Evolutionary conservation across 495 filamentous ascomycete genomes (phyloP).

Genomic region (Aspergillus taichungensis): DNA sequence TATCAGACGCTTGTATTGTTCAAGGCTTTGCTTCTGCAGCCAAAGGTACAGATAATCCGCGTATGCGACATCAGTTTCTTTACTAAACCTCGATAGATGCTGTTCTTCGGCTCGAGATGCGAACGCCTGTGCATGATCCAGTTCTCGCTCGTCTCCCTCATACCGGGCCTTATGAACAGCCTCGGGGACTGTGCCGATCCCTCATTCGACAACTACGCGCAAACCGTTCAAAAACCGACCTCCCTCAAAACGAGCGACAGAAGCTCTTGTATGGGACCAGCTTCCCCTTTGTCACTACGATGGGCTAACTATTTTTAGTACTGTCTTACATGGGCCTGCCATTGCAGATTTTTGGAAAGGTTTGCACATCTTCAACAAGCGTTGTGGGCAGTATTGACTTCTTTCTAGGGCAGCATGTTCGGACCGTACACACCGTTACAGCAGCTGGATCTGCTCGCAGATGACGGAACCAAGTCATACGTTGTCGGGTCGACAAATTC

Average conservation of each 20-base stretch:
- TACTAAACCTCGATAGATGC: constrained; percentile 56
- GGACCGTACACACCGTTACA: constrained; percentile 95
- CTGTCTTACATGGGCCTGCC: constrained; percentile 91
- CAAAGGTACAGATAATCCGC: constrained; percentile 56
- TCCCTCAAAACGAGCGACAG: constrained; percentile 88
- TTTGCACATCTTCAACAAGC: constrained; percentile 19
- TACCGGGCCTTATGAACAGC: constrained; percentile 78
- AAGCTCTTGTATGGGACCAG: constrained; percentile 51
- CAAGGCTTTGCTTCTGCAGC: constrained; percentile 87
- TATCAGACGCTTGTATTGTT: constrained; percentile 89
- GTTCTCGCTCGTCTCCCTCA: constrained; percentile 88
- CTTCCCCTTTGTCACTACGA: background rate
- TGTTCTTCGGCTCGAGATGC: constrained; percentile 94
- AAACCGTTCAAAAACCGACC: constrained; percentile 64
- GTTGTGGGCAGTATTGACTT: constrained; percentile 14
- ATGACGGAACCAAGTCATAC: constrained; percentile 92
- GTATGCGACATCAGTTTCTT: background rate
- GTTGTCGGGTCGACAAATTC: constrained; percentile 97
- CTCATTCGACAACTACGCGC: constrained; percentile 73
- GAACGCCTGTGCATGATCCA: constrained; percentile 97
- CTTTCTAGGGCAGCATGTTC: constrained; percentile 72
- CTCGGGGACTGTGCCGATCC: constrained; percentile 91
- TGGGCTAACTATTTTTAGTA: constrained; percentile 39
- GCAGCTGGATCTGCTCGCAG: constrained; percentile 88
- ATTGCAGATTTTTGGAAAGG: constrained; percentile 91